Percentiles rank a stretch among this genome's conserved stretches.
Evolutionary conservation across 805 yeast species (phyloP).

Genomic region (Nakazawaea populi): DNA sequence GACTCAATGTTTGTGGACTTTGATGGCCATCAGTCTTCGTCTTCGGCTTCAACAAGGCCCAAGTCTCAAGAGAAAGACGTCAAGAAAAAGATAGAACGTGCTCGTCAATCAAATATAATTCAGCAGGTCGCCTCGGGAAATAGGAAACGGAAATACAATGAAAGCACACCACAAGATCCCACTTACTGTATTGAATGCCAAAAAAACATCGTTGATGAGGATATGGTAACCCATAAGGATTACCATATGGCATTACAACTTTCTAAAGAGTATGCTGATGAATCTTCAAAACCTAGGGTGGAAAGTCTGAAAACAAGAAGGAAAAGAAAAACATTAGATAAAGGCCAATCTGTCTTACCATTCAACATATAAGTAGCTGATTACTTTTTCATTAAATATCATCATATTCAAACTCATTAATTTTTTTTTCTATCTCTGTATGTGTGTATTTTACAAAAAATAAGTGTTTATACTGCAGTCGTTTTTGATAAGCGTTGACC

Average conservation of each 20-base stretch:
- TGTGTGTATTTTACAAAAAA: no score
- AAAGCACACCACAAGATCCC: neutral
- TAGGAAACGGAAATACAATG: neutral
- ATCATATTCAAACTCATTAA: no score
- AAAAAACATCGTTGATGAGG: slow-evolving; percentile 4
- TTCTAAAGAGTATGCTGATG: slow-evolving; percentile 1
- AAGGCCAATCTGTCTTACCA: slow-evolving; percentile 8
- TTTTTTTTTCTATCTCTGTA: no score
- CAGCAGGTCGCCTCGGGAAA: neutral
- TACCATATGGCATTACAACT: slow-evolving; percentile 9
- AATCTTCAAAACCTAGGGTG: neutral
- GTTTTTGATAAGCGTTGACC: no score
- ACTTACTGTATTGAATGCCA: slow-evolving; percentile 5
- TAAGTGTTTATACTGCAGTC: no score
- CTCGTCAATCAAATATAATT: neutral
- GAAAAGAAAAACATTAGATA: slow-evolving; percentile 6
- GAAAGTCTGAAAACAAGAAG: neutral
- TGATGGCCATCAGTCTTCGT: neutral
- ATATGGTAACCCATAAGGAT: slow-evolving; percentile 9
- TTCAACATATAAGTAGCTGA: no score
- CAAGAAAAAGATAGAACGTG: neutral
- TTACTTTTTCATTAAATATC: no score
- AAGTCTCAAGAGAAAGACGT: neutral
- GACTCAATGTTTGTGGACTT: slow-evolving; percentile 4
- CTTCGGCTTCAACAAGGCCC: neutral